Conservation (phyloP, 305 asterid species). For the Caryopteris hybrid region DNA sequence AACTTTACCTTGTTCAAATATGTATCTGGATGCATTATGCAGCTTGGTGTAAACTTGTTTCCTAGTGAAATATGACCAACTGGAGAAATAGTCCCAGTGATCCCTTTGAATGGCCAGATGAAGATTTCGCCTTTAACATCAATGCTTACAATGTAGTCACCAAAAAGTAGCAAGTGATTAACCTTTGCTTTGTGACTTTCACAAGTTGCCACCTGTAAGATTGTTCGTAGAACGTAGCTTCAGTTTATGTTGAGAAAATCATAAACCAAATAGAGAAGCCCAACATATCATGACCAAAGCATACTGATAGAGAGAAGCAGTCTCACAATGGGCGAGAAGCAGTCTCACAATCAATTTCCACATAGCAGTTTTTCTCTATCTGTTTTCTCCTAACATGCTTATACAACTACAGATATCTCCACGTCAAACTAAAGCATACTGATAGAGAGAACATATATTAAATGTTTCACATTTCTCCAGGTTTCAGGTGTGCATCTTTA, state of each 20-base stretch:
- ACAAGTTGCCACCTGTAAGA: constrained; percentile 82
- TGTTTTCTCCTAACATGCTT: neutral
- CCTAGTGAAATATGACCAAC: constrained; percentile 63
- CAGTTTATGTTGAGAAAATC: constrained; percentile 11
- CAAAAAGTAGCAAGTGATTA: constrained; percentile 67
- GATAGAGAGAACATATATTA: neutral
- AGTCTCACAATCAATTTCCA: neutral
- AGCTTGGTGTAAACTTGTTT: constrained; percentile 67
- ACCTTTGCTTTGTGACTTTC: constrained; percentile 71
- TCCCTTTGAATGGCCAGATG: constrained; percentile 85
- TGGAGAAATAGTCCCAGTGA: constrained; percentile 50
- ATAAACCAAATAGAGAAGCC: neutral
- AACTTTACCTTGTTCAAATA: constrained; percentile 76
- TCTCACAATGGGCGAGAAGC: constrained; percentile 7
- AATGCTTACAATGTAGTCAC: constrained; percentile 67
- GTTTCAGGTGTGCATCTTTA: neutral
- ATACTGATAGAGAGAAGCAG: no score
- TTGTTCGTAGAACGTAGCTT: neutral
- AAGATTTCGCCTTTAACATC: constrained; percentile 73
- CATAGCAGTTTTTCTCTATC: neutral
- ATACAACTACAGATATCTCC: neutral
- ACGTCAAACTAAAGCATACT: neutral
- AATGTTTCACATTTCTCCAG: neutral
- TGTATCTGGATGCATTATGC: constrained; percentile 96
- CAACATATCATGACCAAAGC: neutral